Evolutionary conservation across 306 rosid species (phyloP).

Genomic region (Pachyrhizus erosus): DNA sequence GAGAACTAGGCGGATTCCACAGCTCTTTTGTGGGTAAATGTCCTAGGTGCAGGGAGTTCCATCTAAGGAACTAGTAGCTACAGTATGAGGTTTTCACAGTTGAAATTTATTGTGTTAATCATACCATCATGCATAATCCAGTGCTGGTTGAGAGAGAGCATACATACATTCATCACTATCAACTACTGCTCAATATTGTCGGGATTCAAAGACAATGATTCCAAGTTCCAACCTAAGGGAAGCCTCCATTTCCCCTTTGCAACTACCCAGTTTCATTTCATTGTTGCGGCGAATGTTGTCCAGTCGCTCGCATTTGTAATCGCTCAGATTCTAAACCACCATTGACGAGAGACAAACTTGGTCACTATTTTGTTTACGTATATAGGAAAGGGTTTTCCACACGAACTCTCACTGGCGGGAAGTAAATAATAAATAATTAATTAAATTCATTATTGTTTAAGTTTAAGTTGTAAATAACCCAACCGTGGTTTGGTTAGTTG

Average conservation of each 20-base stretch:
- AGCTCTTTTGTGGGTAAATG: conserved; percentile 59
- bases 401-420: too few relatives aligned
- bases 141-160: conserved; percentile 60
- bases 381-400: too few relatives aligned
- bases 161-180: conserved; percentile 54
- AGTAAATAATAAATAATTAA: too few relatives aligned
- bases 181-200: conserved; percentile 63
- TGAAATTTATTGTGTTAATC: conserved; percentile 75
- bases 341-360: conserved; percentile 42
- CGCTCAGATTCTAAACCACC: conserved; percentile 65
- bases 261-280: too few relatives aligned
- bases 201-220: conserved; percentile 58
- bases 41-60: conserved; percentile 76
- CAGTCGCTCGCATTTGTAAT: conserved; percentile 80
- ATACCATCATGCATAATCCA: conserved; percentile 66
- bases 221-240: conserved; percentile 50
- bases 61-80: conserved; percentile 83
- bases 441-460: too few relatives aligned
- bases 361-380: too few relatives aligned
- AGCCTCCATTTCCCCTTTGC: conserved; percentile 12
- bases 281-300: conserved; percentile 87
- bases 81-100: conserved; percentile 54
- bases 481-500: too few relatives aligned
- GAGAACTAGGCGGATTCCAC: conserved; percentile 87
- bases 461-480: too few relatives aligned